A percentile compares a stretch with the other conserved stretches of the same genome.
These are phyloP conservation scores for Ilex asprella DNA, from an alignment of 257 asterid genomes.

Conservation along the genomic window DNA sequence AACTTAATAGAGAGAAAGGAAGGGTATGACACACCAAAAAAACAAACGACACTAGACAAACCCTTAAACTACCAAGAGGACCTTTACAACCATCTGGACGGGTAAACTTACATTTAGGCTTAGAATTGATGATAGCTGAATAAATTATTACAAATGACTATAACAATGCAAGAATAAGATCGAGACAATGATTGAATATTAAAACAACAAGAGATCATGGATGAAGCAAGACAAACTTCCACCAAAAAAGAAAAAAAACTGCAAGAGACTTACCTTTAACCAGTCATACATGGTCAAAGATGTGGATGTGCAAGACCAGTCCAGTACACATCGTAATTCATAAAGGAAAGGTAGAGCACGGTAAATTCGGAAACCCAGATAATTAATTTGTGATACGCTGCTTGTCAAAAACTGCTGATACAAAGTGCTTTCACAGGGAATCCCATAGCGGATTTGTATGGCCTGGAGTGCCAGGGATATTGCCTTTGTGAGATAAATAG, in stretches of 20 bases:
- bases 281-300: constrained; percentile 98
- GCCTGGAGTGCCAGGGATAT: constrained; percentile 90
- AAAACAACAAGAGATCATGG: too few relatives aligned
- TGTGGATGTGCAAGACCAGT: constrained; percentile 96
- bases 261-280: constrained; percentile 72
- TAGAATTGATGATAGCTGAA: too few relatives aligned
- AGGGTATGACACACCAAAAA: too few relatives aligned
- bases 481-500: constrained; percentile 82
- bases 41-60: too few relatives aligned
- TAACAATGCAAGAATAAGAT: too few relatives aligned
- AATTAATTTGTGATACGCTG: constrained; percentile 74
- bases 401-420: constrained; percentile 98
- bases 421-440: constrained; percentile 88
- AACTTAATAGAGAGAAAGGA: too few relatives aligned
- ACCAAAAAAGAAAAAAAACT: background rate
- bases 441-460: constrained; percentile 85
- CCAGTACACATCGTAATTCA: constrained; percentile 95
- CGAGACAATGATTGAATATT: too few relatives aligned
- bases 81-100: too few relatives aligned
- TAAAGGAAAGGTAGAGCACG: constrained; percentile 95
- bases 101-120: too few relatives aligned
- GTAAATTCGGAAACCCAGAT: constrained; percentile 83
- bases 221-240: too few relatives aligned
- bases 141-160: too few relatives aligned
- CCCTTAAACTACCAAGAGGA: too few relatives aligned